Percentiles rank a stretch among this genome's conserved stretches.
phyloP scores from a whole-genome alignment of 306 rosid species.

The Vigna reflexopilosa region DNA sequence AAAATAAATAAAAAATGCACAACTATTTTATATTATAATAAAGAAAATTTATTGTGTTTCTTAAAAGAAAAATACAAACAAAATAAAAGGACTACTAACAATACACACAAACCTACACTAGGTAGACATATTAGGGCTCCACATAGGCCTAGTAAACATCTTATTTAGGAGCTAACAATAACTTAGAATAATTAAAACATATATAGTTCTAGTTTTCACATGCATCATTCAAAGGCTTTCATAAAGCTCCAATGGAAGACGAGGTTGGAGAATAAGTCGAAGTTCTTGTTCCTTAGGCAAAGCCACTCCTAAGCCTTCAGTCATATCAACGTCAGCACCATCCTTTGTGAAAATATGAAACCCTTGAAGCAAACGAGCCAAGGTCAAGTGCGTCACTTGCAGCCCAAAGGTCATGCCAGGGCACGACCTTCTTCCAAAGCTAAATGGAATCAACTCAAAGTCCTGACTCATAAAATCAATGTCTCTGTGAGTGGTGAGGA shows the following conservation, averaged over 20 bases:
- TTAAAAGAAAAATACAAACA: no score
- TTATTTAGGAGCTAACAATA: neutral
- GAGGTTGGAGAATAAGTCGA: slow-evolving; percentile 49
- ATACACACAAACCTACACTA: neutral
- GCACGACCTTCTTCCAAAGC: slow-evolving; percentile 59
- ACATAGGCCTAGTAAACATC: neutral
- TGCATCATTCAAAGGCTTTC: slow-evolving; percentile 33
- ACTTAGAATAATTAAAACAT: neutral
- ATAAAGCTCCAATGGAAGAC: slow-evolving; percentile 51
- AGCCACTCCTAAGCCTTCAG: slow-evolving; percentile 55
- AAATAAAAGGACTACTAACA: neutral
- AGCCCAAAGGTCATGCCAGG: slow-evolving; percentile 50
- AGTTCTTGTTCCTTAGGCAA: slow-evolving; percentile 51
- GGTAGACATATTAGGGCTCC: neutral
- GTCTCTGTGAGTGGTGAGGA: slow-evolving; percentile 25
- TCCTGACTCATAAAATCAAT: slow-evolving; percentile 33
- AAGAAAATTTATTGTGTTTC: no score
- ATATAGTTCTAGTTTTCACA: neutral
- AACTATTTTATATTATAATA: no score
- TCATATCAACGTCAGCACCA: slow-evolving; percentile 46
- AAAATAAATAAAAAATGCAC: no score
- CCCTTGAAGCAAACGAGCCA: slow-evolving; percentile 60
- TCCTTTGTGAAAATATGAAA: slow-evolving; percentile 35
- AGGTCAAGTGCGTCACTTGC: slow-evolving; percentile 50
- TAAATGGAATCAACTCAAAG: slow-evolving; percentile 52